A percentile compares a stretch with the other conserved stretches of the same genome.
phyloP scores from a whole-genome alignment of 2,329 filamentous ascomycete genomes.

The Colletotrichum acutatum region DNA sequence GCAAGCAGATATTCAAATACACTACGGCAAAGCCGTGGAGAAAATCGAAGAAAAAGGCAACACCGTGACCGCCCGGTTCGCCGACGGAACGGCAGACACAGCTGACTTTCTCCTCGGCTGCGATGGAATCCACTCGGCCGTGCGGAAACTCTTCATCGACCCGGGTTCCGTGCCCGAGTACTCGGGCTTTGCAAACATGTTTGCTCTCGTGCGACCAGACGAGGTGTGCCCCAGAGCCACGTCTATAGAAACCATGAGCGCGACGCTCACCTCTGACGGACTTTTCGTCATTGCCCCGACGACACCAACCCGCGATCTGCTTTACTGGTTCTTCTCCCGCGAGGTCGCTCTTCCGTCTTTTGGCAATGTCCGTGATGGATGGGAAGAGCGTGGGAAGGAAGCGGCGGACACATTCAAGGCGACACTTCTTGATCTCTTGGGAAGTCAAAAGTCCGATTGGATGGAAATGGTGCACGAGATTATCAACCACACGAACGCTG shows the following conservation, averaged over 20 bases:
- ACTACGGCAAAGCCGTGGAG: conserved; percentile 6
- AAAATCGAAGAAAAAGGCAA: conserved; percentile 4
- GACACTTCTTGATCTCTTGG: conserved; percentile 38
- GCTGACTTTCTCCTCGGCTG: conserved; percentile 51
- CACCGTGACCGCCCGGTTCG: conserved; percentile 44
- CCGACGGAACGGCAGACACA: conserved; percentile 49
- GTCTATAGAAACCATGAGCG: conserved; percentile 40
- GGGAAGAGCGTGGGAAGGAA: conserved; percentile 43
- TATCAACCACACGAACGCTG: conserved; percentile 35
- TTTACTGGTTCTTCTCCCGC: conserved; percentile 46
- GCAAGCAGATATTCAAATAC: conserved; percentile 1
- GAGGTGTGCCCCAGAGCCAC: conserved; percentile 5
- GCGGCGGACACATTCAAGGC: conserved; percentile 45
- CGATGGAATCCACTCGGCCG: conserved; percentile 52
- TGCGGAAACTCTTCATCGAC: conserved; percentile 44
- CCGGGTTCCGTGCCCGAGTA: conserved; percentile 43
- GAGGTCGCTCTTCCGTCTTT: conserved; percentile 41
- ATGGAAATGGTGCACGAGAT: conserved; percentile 34
- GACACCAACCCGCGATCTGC: conserved; percentile 38
- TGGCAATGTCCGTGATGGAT: conserved; percentile 43
- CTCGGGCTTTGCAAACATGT: conserved; percentile 44
- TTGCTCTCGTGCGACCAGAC: conserved; percentile 38
- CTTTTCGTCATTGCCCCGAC: conserved; percentile 42
- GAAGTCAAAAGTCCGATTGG: conserved; percentile 45
- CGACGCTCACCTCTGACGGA: conserved; percentile 44